Evolutionary conservation across 805 yeast genomes (phyloP), one percentile per base, ranked within the genome.

Genomic region (Schwanniomyces vanrijiae): DNA sequence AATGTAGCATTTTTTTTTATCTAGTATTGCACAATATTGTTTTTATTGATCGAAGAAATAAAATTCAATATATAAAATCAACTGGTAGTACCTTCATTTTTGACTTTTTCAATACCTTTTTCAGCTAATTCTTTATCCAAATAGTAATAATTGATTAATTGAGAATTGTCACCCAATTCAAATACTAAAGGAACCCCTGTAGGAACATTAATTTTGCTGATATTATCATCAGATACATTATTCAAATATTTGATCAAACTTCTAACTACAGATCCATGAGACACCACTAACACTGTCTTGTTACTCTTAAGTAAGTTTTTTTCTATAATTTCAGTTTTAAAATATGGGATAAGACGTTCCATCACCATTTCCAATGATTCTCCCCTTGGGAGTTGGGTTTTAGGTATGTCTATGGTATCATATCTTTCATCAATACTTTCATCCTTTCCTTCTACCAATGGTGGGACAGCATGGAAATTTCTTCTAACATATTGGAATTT

Each of bases 151-250:
- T 58, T 60, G 5, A 58, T 45, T 40, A 65, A 51, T 14, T 55
- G 50, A 6, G 69, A 69, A 6, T 53, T 46, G 37, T 68, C 68
- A 45, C 66, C 60, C 7, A 71, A 47, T 46, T 73, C 76, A 52
- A 73, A 72, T 20, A 71, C 69, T n/a, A 71, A 55, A 8, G 78
- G 78, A 3, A 73, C 65, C 1, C 77, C 78, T 1, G 76, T 73
- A 16, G 78, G 77, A 2, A 71, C 72, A 50, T 73, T 71, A 44
- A 73, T 68, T 38, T 65, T 61, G 37, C 68, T 62, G 26, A 73
- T 71, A 44, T 66, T 70, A 29, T 61, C 62, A 52, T 73, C 75
- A 43, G 66, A 61, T 22, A 71, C 66, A 26, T 60, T 56, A 40
- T 61, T 61, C 25, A 73, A 59, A 43, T 68, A 62, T 54, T 72